Evolutionary conservation across 1,284 basidiomycete genomes (phyloP).

Genomic region (Fereydounia khargensis): DNA sequence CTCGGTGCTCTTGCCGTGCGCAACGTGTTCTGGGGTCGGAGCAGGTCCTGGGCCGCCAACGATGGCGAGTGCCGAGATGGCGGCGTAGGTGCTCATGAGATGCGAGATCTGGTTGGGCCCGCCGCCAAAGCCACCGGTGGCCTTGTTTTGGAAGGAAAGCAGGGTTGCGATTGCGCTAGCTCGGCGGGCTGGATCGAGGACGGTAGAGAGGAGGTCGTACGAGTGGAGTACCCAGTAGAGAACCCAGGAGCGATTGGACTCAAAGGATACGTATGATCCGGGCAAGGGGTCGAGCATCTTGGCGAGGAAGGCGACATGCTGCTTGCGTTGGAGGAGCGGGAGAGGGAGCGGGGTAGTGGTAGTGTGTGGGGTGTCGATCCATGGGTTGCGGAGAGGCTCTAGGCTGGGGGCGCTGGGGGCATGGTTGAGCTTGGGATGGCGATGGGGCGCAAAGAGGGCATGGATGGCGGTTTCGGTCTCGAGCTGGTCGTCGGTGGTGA

Average conservation of each 20-base stretch:
- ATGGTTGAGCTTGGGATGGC: constrained; percentile 5
- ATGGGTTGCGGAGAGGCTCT: constrained; percentile 18
- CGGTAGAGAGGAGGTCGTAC: constrained; percentile 41
- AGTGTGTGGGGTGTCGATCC: constrained; percentile 7
- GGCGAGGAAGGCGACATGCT: constrained; percentile 46
- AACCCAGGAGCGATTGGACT: constrained; percentile 54
- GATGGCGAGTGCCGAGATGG: constrained; percentile 79
- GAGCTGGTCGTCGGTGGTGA: constrained; percentile 46
- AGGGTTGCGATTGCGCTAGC: constrained; percentile 50
- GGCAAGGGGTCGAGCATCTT: constrained; percentile 48
- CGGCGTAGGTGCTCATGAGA: constrained; percentile 84
- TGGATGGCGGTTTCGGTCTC: constrained; percentile 44
- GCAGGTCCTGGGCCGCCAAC: constrained; percentile 66
- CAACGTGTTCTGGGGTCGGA: constrained; percentile 33
- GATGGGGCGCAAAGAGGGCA: constrained; percentile 24
- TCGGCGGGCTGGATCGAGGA: constrained; percentile 29
- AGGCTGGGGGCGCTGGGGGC: neutral
- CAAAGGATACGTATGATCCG: constrained; percentile 46
- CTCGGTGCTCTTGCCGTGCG: constrained; percentile 63
- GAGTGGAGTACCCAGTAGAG: constrained; percentile 54
- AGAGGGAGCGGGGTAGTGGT: constrained; percentile 4
- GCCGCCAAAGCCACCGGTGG: constrained; percentile 79
- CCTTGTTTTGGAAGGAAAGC: constrained; percentile 49
- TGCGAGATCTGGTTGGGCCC: constrained; percentile 86
- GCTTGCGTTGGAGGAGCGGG: constrained; percentile 34